Evolutionary conservation across 1,284 basidiomycete genomes (phyloP), one percentile per base, ranked within the genome.

Genomic region (Puccinia novopanici): DNA sequence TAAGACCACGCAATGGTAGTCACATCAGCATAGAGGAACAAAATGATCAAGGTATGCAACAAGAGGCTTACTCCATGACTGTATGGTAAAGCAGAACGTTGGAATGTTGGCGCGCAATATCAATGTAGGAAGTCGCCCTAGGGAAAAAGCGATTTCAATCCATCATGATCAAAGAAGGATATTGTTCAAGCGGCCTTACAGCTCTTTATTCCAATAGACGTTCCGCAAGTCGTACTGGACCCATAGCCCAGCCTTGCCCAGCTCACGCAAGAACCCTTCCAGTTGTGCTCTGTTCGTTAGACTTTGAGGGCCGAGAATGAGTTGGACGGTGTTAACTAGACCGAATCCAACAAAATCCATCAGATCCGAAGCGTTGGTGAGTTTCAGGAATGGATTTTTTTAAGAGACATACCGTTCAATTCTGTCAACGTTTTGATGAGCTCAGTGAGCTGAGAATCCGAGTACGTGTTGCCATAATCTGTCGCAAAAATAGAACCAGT

Each of bases 41-140:
- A 22, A 9, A 19, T 57, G 17, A 13, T 37, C 17, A 65, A 30
- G 6, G n/a, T 40, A n/a, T 65, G 8, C n/a, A n/a, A 15, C 34
- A 15, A 42, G 4, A n/a, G 48, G 40, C 63, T 63, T 37, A 77
- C 75, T 77, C 61, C 61, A 67, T 77, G 8, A 63, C 75, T 55
- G 75, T 77, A 42, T 77, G 75, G 50, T 77, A 77, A 34, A 77
- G 61, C 34, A 77, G 42, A 27, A 77, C 22, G 24, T 78, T 70
- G 59, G 59, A 22, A 48, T 70, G 40, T 40, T 78, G 65, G 40
- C 37, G 68, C 27, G n/a, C 37, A 15, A 70, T 22, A 42, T 67
- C 59, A 30, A 59, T 10, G 54, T 67, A 50, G 48, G 48, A 24
- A 54, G 40, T 27, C 45, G 45, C 54, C 48, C 75, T 68, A 48